These are phyloP conservation scores for Malassezia yamatoensis DNA, from an alignment of 1,284 basidiomycete genomes.

Conservation along the genomic window DNA sequence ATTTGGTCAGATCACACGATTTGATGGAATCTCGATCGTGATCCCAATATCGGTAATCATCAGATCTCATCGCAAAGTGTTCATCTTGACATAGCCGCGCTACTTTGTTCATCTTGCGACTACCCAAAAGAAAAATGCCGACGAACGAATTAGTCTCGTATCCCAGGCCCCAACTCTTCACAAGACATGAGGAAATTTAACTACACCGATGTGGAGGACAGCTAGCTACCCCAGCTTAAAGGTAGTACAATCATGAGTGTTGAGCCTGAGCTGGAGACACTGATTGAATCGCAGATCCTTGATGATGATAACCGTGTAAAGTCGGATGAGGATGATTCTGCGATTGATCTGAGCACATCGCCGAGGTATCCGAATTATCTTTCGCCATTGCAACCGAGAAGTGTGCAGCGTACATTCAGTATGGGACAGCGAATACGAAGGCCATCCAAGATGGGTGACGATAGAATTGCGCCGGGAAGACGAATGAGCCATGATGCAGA, in stretches of 20 bases:
- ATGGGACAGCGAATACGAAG: conserved; percentile 43
- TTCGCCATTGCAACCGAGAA: not conserved
- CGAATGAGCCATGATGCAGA: conserved; percentile 48
- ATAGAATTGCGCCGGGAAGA: conserved; percentile 37
- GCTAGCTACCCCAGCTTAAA: no score
- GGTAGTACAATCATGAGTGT: conserved; percentile 1
- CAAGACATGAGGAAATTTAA: no score
- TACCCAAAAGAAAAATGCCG: no score
- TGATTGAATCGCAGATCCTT: conserved; percentile 4
- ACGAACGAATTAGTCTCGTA: no score
- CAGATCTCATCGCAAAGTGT: no score
- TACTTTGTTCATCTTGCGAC: no score
- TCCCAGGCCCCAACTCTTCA: no score
- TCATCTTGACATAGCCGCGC: no score
- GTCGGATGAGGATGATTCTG: not conserved
- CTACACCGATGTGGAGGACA: no score
- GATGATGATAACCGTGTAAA: not conserved
- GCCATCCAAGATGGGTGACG: conserved; percentile 36
- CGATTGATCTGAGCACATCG: not conserved
- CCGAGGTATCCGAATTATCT: not conserved
- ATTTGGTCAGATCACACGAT: no score
- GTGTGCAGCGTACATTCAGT: conserved; percentile 32
- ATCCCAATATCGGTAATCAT: no score
- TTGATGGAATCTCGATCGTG: no score
- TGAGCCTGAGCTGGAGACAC: conserved; percentile 6